Conservation (phyloP, 768 basidiomycete genomes). For the Boletus patriciae region DNA sequence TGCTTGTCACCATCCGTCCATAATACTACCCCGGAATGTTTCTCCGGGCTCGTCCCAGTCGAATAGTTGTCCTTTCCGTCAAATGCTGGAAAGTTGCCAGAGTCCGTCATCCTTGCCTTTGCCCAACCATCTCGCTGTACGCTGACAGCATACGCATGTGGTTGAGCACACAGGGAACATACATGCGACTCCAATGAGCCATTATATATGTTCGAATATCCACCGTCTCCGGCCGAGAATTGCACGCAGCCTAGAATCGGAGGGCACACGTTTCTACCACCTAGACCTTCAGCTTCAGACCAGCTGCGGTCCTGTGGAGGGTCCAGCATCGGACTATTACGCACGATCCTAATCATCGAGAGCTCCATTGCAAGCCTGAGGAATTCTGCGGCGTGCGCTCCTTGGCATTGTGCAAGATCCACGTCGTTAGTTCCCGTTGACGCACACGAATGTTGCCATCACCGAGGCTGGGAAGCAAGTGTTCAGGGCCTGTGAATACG, state of each 20-base stretch:
- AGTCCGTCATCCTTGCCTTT: too few species aligned
- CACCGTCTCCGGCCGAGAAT: too few species aligned
- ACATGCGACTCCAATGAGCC: too few species aligned
- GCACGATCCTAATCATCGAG: not conserved
- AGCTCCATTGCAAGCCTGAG: slow-evolving; percentile 22
- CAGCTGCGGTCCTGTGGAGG: slow-evolving; percentile 20
- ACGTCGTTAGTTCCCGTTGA: slow-evolving; percentile 34
- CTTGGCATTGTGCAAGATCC: slow-evolving; percentile 31
- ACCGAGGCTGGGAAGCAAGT: slow-evolving; percentile 35
- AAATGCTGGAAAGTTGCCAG: too few species aligned
- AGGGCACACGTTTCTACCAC: slow-evolving; percentile 28
- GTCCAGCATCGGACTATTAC: slow-evolving; percentile 1
- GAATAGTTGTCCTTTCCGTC: too few species aligned
- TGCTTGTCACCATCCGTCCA: too few species aligned
- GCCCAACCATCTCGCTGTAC: too few species aligned
- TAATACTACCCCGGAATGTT: too few species aligned
- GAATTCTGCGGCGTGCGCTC: slow-evolving; percentile 34
- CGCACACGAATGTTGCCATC: slow-evolving; percentile 32
- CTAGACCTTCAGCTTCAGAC: slow-evolving; percentile 33
- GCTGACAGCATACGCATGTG: too few species aligned
- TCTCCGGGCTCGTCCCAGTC: too few species aligned
- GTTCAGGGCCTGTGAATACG: slow-evolving; percentile 30
- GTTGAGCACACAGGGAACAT: too few species aligned
- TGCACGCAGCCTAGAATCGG: slow-evolving; percentile 25
- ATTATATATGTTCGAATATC: too few species aligned